Evolutionary conservation across 352 stramenopile genomes (phyloP), one percentile per base, ranked within the genome.

Genomic region (Globisporangium perplexum): DNA sequence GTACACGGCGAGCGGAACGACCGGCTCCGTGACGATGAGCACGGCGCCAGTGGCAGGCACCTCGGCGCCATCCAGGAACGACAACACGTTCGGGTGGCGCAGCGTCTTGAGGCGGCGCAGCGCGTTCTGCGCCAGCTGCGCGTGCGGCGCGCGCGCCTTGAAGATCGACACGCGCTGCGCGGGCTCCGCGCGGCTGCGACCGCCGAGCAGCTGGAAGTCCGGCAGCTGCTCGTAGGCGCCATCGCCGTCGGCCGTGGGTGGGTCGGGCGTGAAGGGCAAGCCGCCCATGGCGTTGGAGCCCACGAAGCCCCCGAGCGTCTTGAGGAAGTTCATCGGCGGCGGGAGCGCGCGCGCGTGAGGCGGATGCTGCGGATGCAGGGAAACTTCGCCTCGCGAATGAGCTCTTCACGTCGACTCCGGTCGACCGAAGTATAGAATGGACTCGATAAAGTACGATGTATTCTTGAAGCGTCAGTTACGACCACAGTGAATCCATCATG

Each of bases 1-100:
- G 70, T 93, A 98, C 59, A 89, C 65, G 36, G 83, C 76, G 14
- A 98, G 71, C 3, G 92, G 81, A 51, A 89, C 81, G 46, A 96
- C 94, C n/a, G 81, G 71, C 75, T 98, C 96, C 3, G 96, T 98
- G 10, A 98, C 85, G 62, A 98, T 87, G 31, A 98, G 79, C 7
- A 98, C 69, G 53, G 92, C 88, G 11, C 93, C 92, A 53, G 83
- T 75, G 74, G 84, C 80, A 55, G 71, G 54, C 57, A 90, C 69
- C 57, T 95, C 85, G 4, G 63, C 73, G 43, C 83, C 83, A 50
- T 95, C 85, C 44, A 97, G 60, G 31, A 88, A 97, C 47, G 88
- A 69, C 22, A 98, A 65, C 48, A 98, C 93, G 62, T 98, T 91
- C 5, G 95, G 95, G 65, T 98, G 95, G 18, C 95, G 85, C 43